These are phyloP conservation scores for Hemileia vastatrix DNA, from an alignment of 1,284 basidiomycete species.

Conservation along the genomic window DNA sequence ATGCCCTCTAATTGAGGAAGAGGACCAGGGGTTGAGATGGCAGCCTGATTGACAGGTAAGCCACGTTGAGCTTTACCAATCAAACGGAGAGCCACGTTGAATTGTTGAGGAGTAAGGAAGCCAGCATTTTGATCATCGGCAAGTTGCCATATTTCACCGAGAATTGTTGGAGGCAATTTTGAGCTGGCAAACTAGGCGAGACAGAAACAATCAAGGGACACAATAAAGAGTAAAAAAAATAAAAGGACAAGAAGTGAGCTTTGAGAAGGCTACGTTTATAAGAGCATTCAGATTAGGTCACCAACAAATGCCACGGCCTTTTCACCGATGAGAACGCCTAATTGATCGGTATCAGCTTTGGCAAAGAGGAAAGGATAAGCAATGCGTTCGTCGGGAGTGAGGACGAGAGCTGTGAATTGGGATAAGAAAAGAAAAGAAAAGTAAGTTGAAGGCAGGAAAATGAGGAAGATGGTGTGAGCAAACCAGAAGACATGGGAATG, in stretches of 20 bases:
- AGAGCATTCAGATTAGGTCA: slow-evolving; percentile 19
- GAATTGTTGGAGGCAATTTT: slow-evolving; percentile 36
- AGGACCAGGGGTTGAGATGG: slow-evolving; percentile 53
- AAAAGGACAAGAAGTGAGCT: neutral
- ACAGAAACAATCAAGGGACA: neutral
- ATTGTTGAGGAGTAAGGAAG: slow-evolving; percentile 73
- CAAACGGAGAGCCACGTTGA: slow-evolving; percentile 73
- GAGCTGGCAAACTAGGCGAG: slow-evolving; percentile 14
- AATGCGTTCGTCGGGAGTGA: slow-evolving; percentile 15
- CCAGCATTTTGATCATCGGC: slow-evolving; percentile 89
- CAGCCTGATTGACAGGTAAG: slow-evolving; percentile 55
- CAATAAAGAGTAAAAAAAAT: no score
- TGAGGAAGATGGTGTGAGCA: no score
- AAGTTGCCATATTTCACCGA: slow-evolving; percentile 88
- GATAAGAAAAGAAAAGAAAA: no score
- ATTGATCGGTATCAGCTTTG: slow-evolving; percentile 33
- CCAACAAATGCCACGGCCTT: slow-evolving; percentile 39
- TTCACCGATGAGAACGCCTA: slow-evolving; percentile 39
- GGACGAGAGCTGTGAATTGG: slow-evolving; percentile 6
- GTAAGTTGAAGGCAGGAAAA: no score
- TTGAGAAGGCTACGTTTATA: neutral
- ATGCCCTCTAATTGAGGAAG: slow-evolving; percentile 69
- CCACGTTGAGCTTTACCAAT: slow-evolving; percentile 90
- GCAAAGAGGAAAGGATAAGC: slow-evolving; percentile 18
- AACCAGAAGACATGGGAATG: no score